Evolutionary conservation across 768 basidiomycete genomes (phyloP), one percentile per base, ranked within the genome.

Genomic region (Podaxis rugospora): DNA sequence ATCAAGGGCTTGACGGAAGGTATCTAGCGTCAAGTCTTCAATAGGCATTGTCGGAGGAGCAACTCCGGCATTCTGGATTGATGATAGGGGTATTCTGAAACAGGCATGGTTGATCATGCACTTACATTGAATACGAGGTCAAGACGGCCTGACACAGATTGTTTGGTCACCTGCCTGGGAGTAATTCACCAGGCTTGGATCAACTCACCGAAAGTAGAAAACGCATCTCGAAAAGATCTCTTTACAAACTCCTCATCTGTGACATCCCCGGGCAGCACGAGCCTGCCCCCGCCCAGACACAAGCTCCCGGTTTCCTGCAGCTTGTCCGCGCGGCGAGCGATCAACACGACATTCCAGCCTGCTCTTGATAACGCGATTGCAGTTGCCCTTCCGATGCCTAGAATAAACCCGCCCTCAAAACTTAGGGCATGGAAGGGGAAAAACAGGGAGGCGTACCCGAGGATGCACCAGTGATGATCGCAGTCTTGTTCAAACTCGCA

Each of bases 91-190:
- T 37, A 36, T 25, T 7, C 36, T 32, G 23, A 27, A 36, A 63
- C 44, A 42, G 18, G n/a, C 28, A 5, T n/a, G 10, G 9, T 21
- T 28, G 9, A 27, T 32, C 14, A 46, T 32, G n/a, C 36, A 67
- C 83, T 66, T 64, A 87, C 92, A 70, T 94, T 94, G 75, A 94
- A 95, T 25, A 94, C 67, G 36, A 93, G 67, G 70, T 95, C 92
- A 10, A 91, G 65, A 3, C 85, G 78, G 14, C 85, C 88, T 89
- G 63, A 42, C 18, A 37, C 21, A 23, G 37, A 36, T 44, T 6
- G 18, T 42, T 21, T n/a, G 11, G 25, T 35, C 9, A 23, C 21
- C 32, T 3, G 14, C 42, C 9, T 36, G 18, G 21, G 44, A n/a
- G 13, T n/a, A 16, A 59, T 49, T 36, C 13, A 2, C 16, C 7